Evolutionary conservation across 2,329 filamentous ascomycete genomes (phyloP).

Genomic region (Colletotrichum aenigma): DNA sequence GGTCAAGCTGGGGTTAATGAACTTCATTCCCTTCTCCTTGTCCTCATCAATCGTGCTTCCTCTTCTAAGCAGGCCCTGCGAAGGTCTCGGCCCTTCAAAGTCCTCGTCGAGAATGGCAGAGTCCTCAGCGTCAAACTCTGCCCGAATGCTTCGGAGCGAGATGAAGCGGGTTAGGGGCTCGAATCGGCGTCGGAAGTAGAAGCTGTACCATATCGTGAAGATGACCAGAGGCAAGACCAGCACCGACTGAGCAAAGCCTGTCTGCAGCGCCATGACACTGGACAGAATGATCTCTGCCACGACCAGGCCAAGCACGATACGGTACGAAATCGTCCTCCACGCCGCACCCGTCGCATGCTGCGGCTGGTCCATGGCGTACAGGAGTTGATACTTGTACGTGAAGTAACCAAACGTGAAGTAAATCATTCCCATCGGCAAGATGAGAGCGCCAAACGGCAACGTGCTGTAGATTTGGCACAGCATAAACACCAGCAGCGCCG

Average conservation of each 20-base stretch:
- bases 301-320: slow-evolving; percentile 82
- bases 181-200: slow-evolving; percentile 80
- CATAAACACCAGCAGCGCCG: slow-evolving; percentile 90
- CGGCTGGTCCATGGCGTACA: slow-evolving; percentile 98
- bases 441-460: slow-evolving; percentile 77
- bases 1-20: slow-evolving; percentile 78
- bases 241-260: slow-evolving; percentile 74
- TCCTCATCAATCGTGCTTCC: slow-evolving; percentile 75
- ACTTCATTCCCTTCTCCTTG: slow-evolving; percentile 70
- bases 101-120: slow-evolving; percentile 40
- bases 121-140: slow-evolving; percentile 47
- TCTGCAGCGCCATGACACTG: slow-evolving; percentile 78
- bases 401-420: slow-evolving; percentile 88
- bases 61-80: slow-evolving; percentile 49
- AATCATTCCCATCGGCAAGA: slow-evolving; percentile 80
- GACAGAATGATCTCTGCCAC: slow-evolving; percentile 93
- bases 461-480: slow-evolving; percentile 96
- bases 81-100: slow-evolving; percentile 36
- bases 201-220: slow-evolving; percentile 87
- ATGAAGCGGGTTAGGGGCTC: slow-evolving; percentile 92
- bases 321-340: slow-evolving; percentile 96
- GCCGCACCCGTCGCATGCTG: slow-evolving; percentile 92
- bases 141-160: slow-evolving; percentile 81
- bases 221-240: slow-evolving; percentile 78
- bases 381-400: slow-evolving; percentile 94